Evolutionary conservation across 2,329 filamentous ascomycete species (phyloP).

Genomic region (Cladophialophora exuberans): DNA sequence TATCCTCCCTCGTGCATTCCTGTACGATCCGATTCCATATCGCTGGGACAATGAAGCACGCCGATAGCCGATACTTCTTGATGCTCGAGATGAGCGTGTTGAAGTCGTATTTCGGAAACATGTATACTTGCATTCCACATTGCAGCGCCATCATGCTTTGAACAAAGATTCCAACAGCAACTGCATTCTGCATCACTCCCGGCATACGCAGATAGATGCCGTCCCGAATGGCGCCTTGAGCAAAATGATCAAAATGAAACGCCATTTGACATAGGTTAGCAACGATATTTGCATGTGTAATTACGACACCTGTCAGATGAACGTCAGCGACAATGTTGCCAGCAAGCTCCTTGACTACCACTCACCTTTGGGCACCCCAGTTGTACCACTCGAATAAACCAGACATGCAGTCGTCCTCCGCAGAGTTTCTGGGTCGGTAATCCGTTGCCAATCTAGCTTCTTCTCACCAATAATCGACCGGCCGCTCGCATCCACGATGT

Average conservation of each 20-base stretch:
- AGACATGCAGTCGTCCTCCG: conserved; percentile 60
- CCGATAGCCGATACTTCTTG: conserved; percentile 20
- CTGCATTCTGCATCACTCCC: conserved; percentile 26
- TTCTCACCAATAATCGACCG: conserved; percentile 41
- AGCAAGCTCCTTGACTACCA: background rate
- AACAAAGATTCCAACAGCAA: conserved; percentile 22
- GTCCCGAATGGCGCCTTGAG: conserved; percentile 18
- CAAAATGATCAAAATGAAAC: conserved; percentile 23
- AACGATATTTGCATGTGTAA: conserved; percentile 24
- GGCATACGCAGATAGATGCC: conserved; percentile 24
- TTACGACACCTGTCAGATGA: conserved; percentile 14
- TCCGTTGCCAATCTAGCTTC: conserved; percentile 55
- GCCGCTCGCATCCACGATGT: conserved; percentile 30
- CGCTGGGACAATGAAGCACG: conserved; percentile 25
- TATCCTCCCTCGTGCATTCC: conserved; percentile 22
- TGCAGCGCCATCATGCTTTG: conserved; percentile 26
- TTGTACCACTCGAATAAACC: conserved; percentile 79
- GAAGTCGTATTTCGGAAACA: conserved; percentile 27
- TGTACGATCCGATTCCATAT: conserved; percentile 26
- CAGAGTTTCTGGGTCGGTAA: conserved; percentile 55
- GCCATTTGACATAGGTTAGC: conserved; percentile 27
- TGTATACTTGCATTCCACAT: conserved; percentile 26
- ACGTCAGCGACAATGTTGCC: background rate
- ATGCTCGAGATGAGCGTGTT: conserved; percentile 12
- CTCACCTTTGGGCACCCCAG: conserved; percentile 69